Conservation (phyloP, 192 early-diverging fungal genomes). For the Coemansia sp. region DNA sequence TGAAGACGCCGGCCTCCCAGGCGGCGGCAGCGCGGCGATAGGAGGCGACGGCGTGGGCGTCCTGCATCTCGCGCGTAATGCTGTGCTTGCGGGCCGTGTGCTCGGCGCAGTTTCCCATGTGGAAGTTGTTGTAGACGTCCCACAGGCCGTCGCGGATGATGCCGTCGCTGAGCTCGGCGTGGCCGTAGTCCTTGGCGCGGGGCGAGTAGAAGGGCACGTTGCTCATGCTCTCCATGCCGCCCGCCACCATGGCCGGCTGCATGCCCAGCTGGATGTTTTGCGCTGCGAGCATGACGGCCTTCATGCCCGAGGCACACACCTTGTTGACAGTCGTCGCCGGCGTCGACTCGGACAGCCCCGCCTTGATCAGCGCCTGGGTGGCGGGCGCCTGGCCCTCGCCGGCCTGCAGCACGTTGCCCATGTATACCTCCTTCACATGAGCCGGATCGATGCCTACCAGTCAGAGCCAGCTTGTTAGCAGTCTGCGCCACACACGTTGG, state of each 20-base stretch:
- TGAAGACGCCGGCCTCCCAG: slow-evolving; percentile 81
- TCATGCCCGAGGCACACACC: slow-evolving; percentile 98
- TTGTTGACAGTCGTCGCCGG: slow-evolving; percentile 98
- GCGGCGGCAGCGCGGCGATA: slow-evolving; percentile 89
- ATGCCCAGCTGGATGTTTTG: slow-evolving; percentile 79
- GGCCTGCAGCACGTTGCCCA: slow-evolving; percentile 93
- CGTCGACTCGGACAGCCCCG: slow-evolving; percentile 72
- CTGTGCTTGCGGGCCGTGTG: slow-evolving; percentile 84
- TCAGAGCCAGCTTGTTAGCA: neutral
- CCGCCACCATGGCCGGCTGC: slow-evolving; percentile 82
- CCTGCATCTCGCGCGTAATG: slow-evolving; percentile 87
- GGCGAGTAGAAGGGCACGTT: slow-evolving; percentile 77
- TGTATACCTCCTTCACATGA: slow-evolving; percentile 90
- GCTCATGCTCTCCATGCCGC: slow-evolving; percentile 97
- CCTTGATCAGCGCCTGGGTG: slow-evolving; percentile 83
- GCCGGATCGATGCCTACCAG: slow-evolving; percentile 65
- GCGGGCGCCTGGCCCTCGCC: slow-evolving; percentile 89
- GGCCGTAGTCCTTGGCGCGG: slow-evolving; percentile 72
- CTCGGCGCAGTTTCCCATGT: slow-evolving; percentile 75
- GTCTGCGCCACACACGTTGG: neutral
- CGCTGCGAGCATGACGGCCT: slow-evolving; percentile 89
- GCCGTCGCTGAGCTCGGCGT: slow-evolving; percentile 74
- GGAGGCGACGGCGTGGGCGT: slow-evolving; percentile 79
- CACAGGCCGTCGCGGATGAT: slow-evolving; percentile 96
- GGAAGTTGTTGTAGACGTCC: slow-evolving; percentile 94